Evolutionary conservation across 257 asterid species (phyloP).

Genomic region (Dorcoceras hygrometricum): DNA sequence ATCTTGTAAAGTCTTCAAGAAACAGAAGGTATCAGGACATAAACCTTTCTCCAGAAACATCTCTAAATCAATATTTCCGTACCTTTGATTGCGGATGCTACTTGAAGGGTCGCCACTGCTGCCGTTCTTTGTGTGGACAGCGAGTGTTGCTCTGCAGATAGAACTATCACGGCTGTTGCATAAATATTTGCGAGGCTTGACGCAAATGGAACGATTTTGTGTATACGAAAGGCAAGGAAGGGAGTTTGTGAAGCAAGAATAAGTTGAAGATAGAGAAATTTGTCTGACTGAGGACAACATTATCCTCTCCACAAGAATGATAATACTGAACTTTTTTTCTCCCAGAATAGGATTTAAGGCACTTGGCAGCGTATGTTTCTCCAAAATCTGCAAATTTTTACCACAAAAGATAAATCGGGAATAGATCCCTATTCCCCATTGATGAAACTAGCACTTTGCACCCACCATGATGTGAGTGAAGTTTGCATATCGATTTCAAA

Average conservation of each 20-base stretch:
- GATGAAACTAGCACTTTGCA: too few species aligned
- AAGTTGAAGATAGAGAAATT: conserved; percentile 35
- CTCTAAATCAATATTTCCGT: neutral
- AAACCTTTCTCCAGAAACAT: neutral
- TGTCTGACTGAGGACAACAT: conserved; percentile 68
- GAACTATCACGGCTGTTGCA: conserved; percentile 18
- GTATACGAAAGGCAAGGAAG: conserved; percentile 31
- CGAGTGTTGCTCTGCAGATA: conserved; percentile 47
- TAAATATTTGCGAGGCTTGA: conserved; percentile 26
- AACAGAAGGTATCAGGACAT: conserved; percentile 2
- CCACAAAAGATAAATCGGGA: too few species aligned
- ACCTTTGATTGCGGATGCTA: conserved; percentile 33
- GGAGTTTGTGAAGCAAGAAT: conserved; percentile 35
- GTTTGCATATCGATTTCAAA: too few species aligned
- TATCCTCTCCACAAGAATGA: conserved; percentile 35
- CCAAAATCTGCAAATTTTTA: too few species aligned
- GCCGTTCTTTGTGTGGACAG: conserved; percentile 32
- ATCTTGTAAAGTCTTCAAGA: neutral
- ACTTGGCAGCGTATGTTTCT: neutral
- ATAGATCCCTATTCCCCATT: too few species aligned
- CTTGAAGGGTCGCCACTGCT: conserved; percentile 9
- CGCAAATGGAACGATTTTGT: conserved; percentile 25
- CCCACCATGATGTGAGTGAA: too few species aligned
- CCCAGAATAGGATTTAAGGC: neutral
- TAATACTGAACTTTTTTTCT: neutral